Evolutionary conservation across 805 yeast species (phyloP).

Genomic region (Starmerella gropengiesseri): DNA sequence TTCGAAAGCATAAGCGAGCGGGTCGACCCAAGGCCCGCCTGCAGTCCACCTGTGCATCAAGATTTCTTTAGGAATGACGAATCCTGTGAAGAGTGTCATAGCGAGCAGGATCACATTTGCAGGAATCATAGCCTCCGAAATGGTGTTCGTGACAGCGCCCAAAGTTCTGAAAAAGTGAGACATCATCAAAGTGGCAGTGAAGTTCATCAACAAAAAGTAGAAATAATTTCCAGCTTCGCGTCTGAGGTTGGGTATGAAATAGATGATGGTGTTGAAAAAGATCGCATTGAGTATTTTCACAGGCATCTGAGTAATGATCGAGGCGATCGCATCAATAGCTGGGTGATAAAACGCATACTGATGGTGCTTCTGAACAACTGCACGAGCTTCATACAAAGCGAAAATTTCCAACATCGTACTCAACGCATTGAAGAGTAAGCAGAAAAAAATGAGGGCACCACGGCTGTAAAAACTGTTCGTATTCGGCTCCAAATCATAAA

Average conservation of each 20-base stretch:
- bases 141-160: conserved; percentile 40
- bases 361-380: conserved; percentile 60
- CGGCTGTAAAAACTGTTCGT: conserved; percentile 53
- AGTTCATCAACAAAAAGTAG: conserved; percentile 38
- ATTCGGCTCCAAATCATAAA: conserved; percentile 39
- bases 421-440: conserved; percentile 51
- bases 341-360: conserved; percentile 63
- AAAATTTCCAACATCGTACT: conserved; percentile 47
- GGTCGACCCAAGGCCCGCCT: conserved; percentile 52
- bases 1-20: conserved; percentile 51
- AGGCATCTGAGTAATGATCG: conserved; percentile 52
- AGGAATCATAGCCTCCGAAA: conserved; percentile 49
- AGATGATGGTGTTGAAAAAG: conserved; percentile 39
- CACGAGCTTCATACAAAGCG: conserved; percentile 40
- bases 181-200: conserved; percentile 38
- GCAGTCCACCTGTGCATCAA: conserved; percentile 60
- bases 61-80: conserved; percentile 45
- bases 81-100: conserved; percentile 50
- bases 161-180: conserved; percentile 43
- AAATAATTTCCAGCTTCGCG: conserved; percentile 46
- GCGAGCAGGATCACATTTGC: conserved; percentile 47
- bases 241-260: conserved; percentile 47
- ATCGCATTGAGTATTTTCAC: conserved; percentile 41
- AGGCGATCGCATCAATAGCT: conserved; percentile 59
- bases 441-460: conserved; percentile 53